Conservation (phyloP, 2,329 filamentous ascomycete genomes). For the Blastomyces emzantsi region DNA sequence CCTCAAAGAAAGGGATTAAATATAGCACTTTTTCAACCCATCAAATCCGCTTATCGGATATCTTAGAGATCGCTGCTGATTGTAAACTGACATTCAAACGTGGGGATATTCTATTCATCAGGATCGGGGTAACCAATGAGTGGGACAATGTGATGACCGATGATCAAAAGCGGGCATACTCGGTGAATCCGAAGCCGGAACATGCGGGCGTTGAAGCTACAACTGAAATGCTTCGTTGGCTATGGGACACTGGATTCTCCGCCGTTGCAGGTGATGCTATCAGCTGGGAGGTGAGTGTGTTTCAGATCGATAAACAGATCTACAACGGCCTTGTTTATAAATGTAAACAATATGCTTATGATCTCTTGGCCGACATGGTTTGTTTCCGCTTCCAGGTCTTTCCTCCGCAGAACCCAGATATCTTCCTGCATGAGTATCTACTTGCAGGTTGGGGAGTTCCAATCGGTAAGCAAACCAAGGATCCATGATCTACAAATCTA, state of each 20-base stretch:
- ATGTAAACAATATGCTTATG: background rate
- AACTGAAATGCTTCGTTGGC: conserved; percentile 45
- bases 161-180: conserved; percentile 25
- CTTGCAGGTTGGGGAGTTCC: conserved; percentile 46
- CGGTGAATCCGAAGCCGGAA: conserved; percentile 32
- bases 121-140: conserved; percentile 35
- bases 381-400: conserved; percentile 26
- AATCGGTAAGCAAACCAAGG: conserved; percentile 29
- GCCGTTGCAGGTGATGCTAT: conserved; percentile 52
- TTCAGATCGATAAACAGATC: conserved; percentile 12
- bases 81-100: conserved; percentile 37
- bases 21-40: conserved; percentile 38
- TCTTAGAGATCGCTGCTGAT: conserved; percentile 35
- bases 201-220: conserved; percentile 44
- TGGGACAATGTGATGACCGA: conserved; percentile 34
- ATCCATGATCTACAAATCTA: background rate
- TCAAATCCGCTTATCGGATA: conserved; percentile 28
- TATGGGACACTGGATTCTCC: conserved; percentile 51
- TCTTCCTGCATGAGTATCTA: conserved; percentile 41
- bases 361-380: background rate
- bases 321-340: background rate
- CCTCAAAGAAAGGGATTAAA: conserved; percentile 31
- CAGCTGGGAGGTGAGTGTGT: conserved; percentile 41
- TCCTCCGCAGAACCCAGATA: conserved; percentile 31
- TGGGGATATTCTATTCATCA: conserved; percentile 46